Base-by-base conservation (phyloP, 257 asterid species). In the Cinchona pubescens region DNA sequence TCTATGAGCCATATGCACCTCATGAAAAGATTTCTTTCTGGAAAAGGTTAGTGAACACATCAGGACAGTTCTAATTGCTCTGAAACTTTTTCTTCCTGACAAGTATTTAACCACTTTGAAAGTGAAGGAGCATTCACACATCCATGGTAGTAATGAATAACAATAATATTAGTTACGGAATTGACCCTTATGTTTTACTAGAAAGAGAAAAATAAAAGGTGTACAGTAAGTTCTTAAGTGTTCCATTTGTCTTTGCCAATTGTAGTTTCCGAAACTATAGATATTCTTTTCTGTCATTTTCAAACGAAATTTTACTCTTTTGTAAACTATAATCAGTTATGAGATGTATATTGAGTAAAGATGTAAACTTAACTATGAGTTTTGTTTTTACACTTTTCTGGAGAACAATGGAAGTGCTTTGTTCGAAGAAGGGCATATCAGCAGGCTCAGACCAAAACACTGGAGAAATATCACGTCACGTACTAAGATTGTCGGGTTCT, bases 1-100 rank as follows among this genome's bases (percentile, higher is more conserved):
- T 93, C 8, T 85, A 81, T 51, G 98, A 93, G 81, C 98, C 97
- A 72, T 93, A 93, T 87, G 81, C 92, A 58, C 81, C 86, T 64
- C 88, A 89, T 55, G 96, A 89, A 55, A 84, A 87, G 55, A 80
- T 90, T 69, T 75, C 97, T 27, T 91, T 93, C 76, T 90, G 79
- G 92, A 76, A 66, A 77, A 88, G 98, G 98, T 91, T 74, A 75
- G 92, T 63, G 64, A 77, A 49, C 48, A 66, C 56, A 58, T 69
- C 30, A 43, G 18, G 27, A 27, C 16, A 7, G 14, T 66, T 30
- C 63, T 37, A 49, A 73, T 58, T 79, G 27, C 67, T 80, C 46
- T 48, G 21, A 18, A 42, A 71, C 61, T 35, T 73, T 74, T 0
- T 34, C 12, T 69, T 3, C 15, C 2, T 56, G 18, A 69, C 45